These are phyloP conservation scores for Panaeolus papilionaceus DNA, from an alignment of 768 basidiomycete species.

Conservation along the genomic window DNA sequence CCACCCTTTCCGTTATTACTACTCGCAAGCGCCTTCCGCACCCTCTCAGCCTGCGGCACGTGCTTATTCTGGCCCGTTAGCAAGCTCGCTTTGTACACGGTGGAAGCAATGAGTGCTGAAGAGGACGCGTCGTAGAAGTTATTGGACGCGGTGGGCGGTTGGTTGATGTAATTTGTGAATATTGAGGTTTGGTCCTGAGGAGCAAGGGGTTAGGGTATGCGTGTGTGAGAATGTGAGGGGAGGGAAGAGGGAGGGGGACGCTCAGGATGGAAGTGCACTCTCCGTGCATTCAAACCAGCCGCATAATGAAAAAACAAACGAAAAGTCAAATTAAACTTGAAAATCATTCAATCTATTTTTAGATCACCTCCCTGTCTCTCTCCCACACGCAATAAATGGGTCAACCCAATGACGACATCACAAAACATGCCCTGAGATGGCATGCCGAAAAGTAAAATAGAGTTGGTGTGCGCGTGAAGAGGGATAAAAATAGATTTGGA, in stretches of 20 bases:
- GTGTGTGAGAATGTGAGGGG: neutral
- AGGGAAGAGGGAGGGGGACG: neutral
- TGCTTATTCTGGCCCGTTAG: conserved; percentile 53
- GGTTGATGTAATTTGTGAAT: conserved; percentile 78
- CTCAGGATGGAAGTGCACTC: too few relatives aligned
- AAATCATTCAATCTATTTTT: neutral
- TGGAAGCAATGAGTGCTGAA: conserved; percentile 76
- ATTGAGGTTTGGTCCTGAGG: conserved; percentile 51
- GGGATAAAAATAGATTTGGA: neutral
- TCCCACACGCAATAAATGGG: neutral
- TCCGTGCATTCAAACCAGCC: too few relatives aligned
- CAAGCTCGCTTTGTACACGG: conserved; percentile 76
- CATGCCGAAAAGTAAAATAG: neutral
- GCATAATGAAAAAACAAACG: too few relatives aligned
- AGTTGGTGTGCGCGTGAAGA: neutral
- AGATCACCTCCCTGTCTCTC: neutral
- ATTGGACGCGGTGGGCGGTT: conserved; percentile 38
- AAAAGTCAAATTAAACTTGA: too few relatives aligned
- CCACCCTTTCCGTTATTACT: neutral
- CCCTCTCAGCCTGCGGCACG: conserved; percentile 63
- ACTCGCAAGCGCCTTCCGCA: conserved; percentile 47
- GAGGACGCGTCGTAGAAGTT: conserved; percentile 79
- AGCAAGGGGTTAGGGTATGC: neutral
- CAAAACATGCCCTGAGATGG: too few relatives aligned
- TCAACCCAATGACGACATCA: too few relatives aligned